Conservation (phyloP, 768 basidiomycete genomes). For the Boletus insuetus region DNA sequence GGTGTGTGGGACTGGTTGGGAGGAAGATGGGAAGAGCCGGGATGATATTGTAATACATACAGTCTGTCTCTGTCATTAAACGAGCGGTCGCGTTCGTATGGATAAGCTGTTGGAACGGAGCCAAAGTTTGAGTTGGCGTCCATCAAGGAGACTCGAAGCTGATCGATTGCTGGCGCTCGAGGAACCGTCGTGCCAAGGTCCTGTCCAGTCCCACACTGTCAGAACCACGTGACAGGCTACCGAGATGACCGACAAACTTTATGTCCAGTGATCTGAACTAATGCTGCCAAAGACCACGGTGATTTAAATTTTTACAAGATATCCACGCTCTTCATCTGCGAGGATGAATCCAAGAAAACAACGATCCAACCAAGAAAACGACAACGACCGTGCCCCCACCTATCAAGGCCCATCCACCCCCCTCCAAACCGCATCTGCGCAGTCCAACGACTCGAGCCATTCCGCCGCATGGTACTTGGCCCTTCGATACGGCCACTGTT, state of each 20-base stretch:
- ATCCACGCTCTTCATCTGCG: too few relatives aligned
- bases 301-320: too few relatives aligned
- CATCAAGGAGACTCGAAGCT: conserved; percentile 16
- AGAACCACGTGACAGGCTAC: conserved; percentile 14
- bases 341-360: too few relatives aligned
- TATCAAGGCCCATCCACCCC: conserved; percentile 13
- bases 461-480: conserved; percentile 51
- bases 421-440: conserved; percentile 49
- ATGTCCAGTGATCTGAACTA: too few relatives aligned
- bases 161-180: conserved; percentile 10
- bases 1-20: conserved; percentile 1
- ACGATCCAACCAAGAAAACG: neutral
- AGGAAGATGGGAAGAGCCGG: conserved; percentile 8
- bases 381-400: too few relatives aligned
- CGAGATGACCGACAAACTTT: too few relatives aligned
- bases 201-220: conserved; percentile 10
- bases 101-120: conserved; percentile 25
- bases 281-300: too few relatives aligned
- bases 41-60: conserved; percentile 18
- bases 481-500: conserved; percentile 55
- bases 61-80: conserved; percentile 37
- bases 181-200: too few relatives aligned
- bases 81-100: conserved; percentile 29
- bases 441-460: conserved; percentile 66
- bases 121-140: conserved; percentile 26